Conservation (phyloP, 441 rosid genomes). For the Biscutella laevigata region DNA sequence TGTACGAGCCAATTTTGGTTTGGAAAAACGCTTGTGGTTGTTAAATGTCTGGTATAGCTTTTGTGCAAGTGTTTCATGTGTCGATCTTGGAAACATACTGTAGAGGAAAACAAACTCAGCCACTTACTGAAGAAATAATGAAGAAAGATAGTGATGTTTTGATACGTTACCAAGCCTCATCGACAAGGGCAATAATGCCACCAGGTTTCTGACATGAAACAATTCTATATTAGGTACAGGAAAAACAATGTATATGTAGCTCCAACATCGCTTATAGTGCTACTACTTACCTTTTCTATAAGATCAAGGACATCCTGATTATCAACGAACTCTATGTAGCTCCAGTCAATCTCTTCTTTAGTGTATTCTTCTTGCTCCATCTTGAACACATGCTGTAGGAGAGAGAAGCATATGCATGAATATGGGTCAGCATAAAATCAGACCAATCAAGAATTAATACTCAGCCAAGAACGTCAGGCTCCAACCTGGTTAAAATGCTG, state of each 20-base stretch:
- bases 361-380: conserved; percentile 86
- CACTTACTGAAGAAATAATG: conserved; percentile 2
- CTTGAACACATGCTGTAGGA: conserved; percentile 65
- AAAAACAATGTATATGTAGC: neutral
- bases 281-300: conserved; percentile 44
- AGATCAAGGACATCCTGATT: conserved; percentile 73
- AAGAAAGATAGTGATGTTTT: conserved; percentile 7
- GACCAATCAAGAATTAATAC: conserved; percentile 2
- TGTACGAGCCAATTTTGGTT: conserved; percentile 85
- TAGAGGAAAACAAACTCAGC: conserved; percentile 22
- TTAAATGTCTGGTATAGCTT: conserved; percentile 94
- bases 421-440: neutral
- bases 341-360: conserved; percentile 72
- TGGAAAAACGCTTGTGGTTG: conserved; percentile 79
- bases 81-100: conserved; percentile 98
- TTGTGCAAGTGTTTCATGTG: conserved; percentile 86
- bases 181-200: conserved; percentile 92
- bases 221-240: conserved; percentile 23
- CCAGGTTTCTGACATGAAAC: conserved; percentile 82
- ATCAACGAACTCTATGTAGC: conserved; percentile 67
- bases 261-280: neutral
- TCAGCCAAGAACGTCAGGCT: conserved; percentile 8
- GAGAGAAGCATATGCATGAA: conserved; percentile 9
- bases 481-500: conserved; percentile 80
- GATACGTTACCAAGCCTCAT: conserved; percentile 81